A percentile compares a stretch with the other conserved stretches of the same genome.
Conservation (phyloP, 164 flowering plant genomes). For the Kalanchoe fedtschenkoi region DNA sequence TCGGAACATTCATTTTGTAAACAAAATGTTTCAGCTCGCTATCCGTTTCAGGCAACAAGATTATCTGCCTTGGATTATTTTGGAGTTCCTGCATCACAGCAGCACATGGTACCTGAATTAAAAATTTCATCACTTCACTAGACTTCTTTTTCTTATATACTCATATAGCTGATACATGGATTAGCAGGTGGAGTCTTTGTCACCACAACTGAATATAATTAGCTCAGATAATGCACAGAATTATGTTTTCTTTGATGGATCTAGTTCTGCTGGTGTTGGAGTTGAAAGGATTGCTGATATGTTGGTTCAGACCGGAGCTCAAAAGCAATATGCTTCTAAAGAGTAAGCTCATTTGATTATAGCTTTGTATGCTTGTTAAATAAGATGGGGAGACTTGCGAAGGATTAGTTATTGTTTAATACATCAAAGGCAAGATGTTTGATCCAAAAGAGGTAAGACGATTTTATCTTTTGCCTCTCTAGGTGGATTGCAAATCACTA, state of each 20-base stretch:
- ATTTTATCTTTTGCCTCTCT: slow-evolving; percentile 6
- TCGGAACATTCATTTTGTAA: slow-evolving; percentile 27
- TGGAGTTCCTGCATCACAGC: slow-evolving; percentile 33
- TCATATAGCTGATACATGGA: slow-evolving; percentile 12
- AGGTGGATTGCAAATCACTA: slow-evolving; percentile 96
- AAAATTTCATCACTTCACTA: background rate
- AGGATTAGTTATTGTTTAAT: background rate
- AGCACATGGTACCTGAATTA: slow-evolving; percentile 26
- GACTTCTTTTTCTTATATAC: slow-evolving; percentile 5
- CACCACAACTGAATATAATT: slow-evolving; percentile 33
- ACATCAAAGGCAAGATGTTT: background rate
- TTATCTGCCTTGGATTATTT: slow-evolving; percentile 52
- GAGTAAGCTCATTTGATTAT: slow-evolving; percentile 29
- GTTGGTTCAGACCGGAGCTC: slow-evolving; percentile 65
- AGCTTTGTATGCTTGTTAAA: background rate
- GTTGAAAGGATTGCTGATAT: slow-evolving; percentile 39
- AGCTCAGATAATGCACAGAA: slow-evolving; percentile 49
- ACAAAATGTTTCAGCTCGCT: slow-evolving; percentile 39
- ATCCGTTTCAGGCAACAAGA: slow-evolving; percentile 47
- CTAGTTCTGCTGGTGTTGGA: slow-evolving; percentile 37
- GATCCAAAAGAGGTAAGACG: background rate
- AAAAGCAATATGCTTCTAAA: slow-evolving; percentile 45
- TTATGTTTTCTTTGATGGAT: slow-evolving; percentile 35
- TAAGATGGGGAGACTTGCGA: background rate
- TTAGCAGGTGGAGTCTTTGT: slow-evolving; percentile 33